Conservation (phyloP, 2,329 filamentous ascomycete genomes). For the Neocatenulostroma microsporum region DNA sequence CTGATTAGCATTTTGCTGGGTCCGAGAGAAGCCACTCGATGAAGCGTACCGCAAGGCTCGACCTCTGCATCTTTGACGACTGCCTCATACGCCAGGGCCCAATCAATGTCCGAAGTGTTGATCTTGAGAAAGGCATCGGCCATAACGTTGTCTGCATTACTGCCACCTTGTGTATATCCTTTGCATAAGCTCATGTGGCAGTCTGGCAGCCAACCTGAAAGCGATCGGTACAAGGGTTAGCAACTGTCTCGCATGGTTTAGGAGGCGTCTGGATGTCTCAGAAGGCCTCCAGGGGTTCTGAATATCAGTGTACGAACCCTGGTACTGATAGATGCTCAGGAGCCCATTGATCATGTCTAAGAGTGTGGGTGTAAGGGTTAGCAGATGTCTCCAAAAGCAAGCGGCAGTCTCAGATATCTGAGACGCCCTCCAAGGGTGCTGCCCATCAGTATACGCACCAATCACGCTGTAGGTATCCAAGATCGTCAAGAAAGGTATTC, state of each 20-base stretch:
- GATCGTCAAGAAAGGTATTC: constrained; percentile 58
- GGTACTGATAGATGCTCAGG: constrained; percentile 60
- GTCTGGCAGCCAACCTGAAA: constrained; percentile 66
- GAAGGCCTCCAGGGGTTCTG: too few relatives aligned
- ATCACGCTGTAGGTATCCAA: constrained; percentile 56
- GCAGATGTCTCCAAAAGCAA: too few relatives aligned
- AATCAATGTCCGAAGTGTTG: constrained; percentile 55
- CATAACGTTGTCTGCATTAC: constrained; percentile 63
- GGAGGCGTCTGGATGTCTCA: too few relatives aligned
- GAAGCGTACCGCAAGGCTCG: constrained; percentile 21
- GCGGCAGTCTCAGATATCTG: too few relatives aligned
- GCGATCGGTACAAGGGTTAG: too few relatives aligned
- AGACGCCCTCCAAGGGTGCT: too few relatives aligned
- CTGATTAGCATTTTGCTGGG: too few relatives aligned
- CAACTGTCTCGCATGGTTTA: too few relatives aligned
- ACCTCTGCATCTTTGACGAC: constrained; percentile 61
- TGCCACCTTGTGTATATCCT: constrained; percentile 61
- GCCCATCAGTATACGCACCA: too few relatives aligned
- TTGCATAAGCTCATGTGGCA: constrained; percentile 64
- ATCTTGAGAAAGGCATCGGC: constrained; percentile 66
- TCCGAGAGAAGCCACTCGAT: not conserved
- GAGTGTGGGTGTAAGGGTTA: too few relatives aligned
- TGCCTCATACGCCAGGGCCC: constrained; percentile 54
- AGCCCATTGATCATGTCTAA: constrained; percentile 59
- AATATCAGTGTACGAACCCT: too few relatives aligned